Percentiles rank a stretch among this genome's conserved stretches.
Conservation (phyloP, 2,329 filamentous ascomycete species). For the Scedosporium apiospermum region DNA sequence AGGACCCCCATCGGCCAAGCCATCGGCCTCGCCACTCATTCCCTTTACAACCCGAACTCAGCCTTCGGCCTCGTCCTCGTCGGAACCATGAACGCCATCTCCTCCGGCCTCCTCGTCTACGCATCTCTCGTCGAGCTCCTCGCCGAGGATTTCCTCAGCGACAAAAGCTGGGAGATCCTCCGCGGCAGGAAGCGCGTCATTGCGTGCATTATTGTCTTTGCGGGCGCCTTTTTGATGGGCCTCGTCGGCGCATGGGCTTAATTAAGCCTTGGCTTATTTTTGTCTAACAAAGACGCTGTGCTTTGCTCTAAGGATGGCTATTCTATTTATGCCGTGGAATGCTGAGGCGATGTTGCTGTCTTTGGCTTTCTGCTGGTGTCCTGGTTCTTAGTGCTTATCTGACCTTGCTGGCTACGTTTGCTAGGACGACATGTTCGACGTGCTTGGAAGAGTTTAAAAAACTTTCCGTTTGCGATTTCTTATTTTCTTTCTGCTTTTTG, state of each 20-base stretch:
- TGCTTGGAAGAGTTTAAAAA: no score
- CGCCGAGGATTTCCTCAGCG: constrained; percentile 62
- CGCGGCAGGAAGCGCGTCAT: constrained; percentile 41
- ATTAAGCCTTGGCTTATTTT: constrained; percentile 16
- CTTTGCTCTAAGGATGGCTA: background rate
- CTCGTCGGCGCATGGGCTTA: constrained; percentile 55
- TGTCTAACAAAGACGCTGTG: background rate
- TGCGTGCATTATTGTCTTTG: constrained; percentile 48
- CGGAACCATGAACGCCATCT: constrained; percentile 66
- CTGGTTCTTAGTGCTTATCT: background rate
- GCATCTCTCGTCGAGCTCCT: constrained; percentile 63
- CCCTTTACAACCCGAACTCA: constrained; percentile 58
- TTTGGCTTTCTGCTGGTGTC: background rate
- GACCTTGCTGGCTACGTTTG: background rate
- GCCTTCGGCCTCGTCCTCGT: constrained; percentile 59
- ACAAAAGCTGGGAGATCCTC: constrained; percentile 50
- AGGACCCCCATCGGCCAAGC: constrained; percentile 66
- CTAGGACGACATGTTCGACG: background rate
- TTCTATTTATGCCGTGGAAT: background rate
- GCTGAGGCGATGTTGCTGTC: background rate
- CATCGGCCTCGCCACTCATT: constrained; percentile 60
- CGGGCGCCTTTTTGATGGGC: constrained; percentile 53
- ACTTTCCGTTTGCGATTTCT: no score
- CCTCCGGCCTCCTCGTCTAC: constrained; percentile 61
- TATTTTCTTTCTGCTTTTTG: background rate